A percentile compares a stretch with the other conserved stretches of the same genome.
Conservation (phyloP, 106 monocot species). For the Dioscorea alata region DNA sequence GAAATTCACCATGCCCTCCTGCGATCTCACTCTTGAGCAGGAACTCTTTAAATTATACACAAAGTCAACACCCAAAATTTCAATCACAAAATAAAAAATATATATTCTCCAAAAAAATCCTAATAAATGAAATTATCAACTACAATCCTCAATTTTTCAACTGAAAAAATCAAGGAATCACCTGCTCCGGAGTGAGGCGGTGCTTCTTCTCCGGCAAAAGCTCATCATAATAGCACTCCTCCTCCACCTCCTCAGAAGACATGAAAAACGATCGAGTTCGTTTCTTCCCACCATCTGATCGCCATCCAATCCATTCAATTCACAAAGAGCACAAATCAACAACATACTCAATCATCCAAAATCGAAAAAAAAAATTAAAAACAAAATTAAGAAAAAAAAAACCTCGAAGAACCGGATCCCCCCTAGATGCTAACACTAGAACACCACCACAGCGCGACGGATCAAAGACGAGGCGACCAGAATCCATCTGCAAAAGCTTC, state of each 20-base stretch:
- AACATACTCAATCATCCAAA: neutral
- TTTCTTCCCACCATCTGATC: neutral
- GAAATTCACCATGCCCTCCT: no score
- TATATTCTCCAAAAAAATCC: neutral
- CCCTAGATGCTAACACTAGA: conserved; percentile 10
- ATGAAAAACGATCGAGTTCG: conserved; percentile 8
- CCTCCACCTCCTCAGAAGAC: conserved; percentile 13
- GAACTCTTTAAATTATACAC: no score
- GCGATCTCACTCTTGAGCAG: no score
- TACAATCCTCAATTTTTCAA: neutral
- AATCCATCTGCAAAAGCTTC: conserved; percentile 5
- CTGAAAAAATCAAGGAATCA: neutral
- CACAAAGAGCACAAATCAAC: neutral
- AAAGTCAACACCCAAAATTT: neutral
- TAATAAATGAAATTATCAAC: neutral
- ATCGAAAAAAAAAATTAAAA: neutral
- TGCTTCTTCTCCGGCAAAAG: conserved; percentile 38
- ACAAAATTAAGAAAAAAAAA: neutral
- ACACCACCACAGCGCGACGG: conserved; percentile 8
- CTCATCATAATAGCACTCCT: conserved; percentile 33
- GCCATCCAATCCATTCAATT: neutral
- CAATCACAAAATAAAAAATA: neutral
- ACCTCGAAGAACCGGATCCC: neutral
- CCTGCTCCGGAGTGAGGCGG: conserved; percentile 39
- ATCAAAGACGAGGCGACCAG: conserved; percentile 22